These are phyloP conservation scores for Globisporangium irregulare DNA, from an alignment of 352 stramenopile genomes.

Conservation along the genomic window DNA sequence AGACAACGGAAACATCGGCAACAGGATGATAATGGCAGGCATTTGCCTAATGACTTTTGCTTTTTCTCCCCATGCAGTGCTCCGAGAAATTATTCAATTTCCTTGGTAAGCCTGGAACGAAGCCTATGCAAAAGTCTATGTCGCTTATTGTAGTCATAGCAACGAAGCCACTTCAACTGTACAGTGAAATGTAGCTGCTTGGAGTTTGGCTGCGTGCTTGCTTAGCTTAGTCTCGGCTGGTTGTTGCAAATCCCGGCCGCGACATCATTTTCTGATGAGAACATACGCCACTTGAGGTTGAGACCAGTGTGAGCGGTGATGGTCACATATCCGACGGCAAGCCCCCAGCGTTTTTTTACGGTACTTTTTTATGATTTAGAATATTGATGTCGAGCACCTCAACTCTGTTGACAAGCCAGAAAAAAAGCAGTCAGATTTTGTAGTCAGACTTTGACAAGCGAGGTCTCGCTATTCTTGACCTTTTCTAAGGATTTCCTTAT, in stretches of 20 bases:
- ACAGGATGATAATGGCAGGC: too few species aligned
- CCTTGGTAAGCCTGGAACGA: too few species aligned
- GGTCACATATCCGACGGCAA: not conserved
- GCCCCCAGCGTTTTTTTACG: too few species aligned
- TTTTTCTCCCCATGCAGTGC: too few species aligned
- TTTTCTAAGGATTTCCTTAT: not conserved
- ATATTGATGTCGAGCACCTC: not conserved
- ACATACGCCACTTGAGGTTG: constrained; percentile 6
- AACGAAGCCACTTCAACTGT: too few species aligned
- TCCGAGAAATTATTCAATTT: too few species aligned
- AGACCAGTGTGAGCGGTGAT: not conserved
- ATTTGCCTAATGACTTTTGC: too few species aligned
- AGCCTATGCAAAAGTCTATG: too few species aligned
- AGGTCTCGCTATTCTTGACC: not conserved
- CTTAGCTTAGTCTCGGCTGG: not conserved
- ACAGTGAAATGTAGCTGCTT: too few species aligned
- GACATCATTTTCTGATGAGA: constrained; percentile 1
- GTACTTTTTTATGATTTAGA: too few species aligned
- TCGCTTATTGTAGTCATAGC: too few species aligned
- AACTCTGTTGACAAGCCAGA: not conserved
- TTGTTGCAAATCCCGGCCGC: not conserved
- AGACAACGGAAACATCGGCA: too few species aligned
- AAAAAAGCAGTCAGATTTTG: not conserved
- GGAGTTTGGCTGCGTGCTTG: not conserved
- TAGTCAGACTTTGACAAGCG: not conserved